Base-by-base conservation (phyloP, 75 land plant species). In the Cunninghamia lanceolata region DNA sequence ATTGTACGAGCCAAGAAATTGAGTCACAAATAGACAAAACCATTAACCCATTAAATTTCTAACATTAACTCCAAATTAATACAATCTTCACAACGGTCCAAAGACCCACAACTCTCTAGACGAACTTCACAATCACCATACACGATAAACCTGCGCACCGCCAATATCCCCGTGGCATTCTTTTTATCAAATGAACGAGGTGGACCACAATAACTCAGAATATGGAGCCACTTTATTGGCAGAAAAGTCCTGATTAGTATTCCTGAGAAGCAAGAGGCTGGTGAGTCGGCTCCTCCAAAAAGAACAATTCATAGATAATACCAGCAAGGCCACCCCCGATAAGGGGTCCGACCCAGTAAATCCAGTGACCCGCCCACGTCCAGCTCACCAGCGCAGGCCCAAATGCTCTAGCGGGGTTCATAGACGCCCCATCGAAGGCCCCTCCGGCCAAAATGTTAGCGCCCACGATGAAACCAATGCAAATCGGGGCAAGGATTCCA, bases 331-430 rank as follows among this genome's bases (percentile, higher is more conserved):
- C 95, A 17, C 90, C 95, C 17, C 95, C 95, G n/a, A 94, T 86
- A 77, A 94, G 88, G 36, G 95, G 95, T 2, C 95, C 95, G 5
- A 93, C 90, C 95, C 95, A 94, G 91, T 94, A 94, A 15, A 94
- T 90, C 95, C 94, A 94, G 76, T 94, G 95, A 89, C 91, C 83
- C 71, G 86, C 83, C 91, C 91, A 94, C 75, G 86, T 47, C 91
- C 90, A 88, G 86, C 90, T 89, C 50, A 93, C 92, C 70, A 93
- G 53, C 15, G 94, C 93, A 30, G 94, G 95, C 17, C 95, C 95
- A 74, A 92, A 92, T 9, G 90, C 74, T 39, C 93, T 78, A 5
- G 88, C 93, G 1, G 93, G 93, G 68, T 94, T 94, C 95, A 94
- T 91, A 38, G 94, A 90, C 0, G 94, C 95, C 45, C 95, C 95